Percentiles rank a stretch among this genome's conserved stretches.
These are phyloP conservation scores for Orbilia javanica DNA, from an alignment of 2,329 filamentous ascomycete species.

Conservation along the genomic window DNA sequence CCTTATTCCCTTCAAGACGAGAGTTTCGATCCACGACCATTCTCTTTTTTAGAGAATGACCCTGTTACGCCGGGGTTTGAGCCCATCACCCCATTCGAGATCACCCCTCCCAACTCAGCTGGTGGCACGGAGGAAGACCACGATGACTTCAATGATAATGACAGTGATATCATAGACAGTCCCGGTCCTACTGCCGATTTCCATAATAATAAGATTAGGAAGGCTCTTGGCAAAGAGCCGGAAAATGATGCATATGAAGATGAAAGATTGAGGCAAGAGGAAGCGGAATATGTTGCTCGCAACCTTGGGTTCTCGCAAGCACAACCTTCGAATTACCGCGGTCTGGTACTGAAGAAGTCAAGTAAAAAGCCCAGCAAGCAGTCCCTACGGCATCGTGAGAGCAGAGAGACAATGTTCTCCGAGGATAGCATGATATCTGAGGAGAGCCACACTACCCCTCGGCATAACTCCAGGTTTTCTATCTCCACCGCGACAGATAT, in stretches of 20 bases:
- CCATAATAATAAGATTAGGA: constrained; percentile 43
- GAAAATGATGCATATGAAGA: constrained; percentile 40
- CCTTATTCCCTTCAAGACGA: constrained; percentile 52
- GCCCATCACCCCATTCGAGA: constrained; percentile 58
- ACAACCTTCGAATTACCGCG: constrained; percentile 32
- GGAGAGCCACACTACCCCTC: constrained; percentile 42
- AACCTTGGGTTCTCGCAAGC: constrained; percentile 56
- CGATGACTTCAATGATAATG: constrained; percentile 43
- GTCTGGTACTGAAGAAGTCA: constrained; percentile 32
- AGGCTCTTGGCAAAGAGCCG: constrained; percentile 28
- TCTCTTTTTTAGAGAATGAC: constrained; percentile 57
- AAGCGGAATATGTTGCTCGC: constrained; percentile 55
- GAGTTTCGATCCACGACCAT: constrained; percentile 52
- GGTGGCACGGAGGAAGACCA: constrained; percentile 47
- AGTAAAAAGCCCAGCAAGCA: constrained; percentile 43
- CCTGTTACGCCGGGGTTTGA: constrained; percentile 57
- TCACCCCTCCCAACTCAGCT: constrained; percentile 55
- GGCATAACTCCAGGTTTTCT: constrained; percentile 48
- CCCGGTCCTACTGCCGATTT: constrained; percentile 54
- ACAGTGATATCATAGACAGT: constrained; percentile 56
- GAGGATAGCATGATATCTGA: constrained; percentile 54
- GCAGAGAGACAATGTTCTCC: constrained; percentile 56
- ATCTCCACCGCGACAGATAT: constrained; percentile 48
- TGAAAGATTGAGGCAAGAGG: constrained; percentile 47
- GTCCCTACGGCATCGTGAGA: constrained; percentile 40